Evolutionary conservation across 2,329 filamentous ascomycete species (phyloP), one percentile per base, ranked within the genome.

Genomic region (Calycina herbarum): DNA sequence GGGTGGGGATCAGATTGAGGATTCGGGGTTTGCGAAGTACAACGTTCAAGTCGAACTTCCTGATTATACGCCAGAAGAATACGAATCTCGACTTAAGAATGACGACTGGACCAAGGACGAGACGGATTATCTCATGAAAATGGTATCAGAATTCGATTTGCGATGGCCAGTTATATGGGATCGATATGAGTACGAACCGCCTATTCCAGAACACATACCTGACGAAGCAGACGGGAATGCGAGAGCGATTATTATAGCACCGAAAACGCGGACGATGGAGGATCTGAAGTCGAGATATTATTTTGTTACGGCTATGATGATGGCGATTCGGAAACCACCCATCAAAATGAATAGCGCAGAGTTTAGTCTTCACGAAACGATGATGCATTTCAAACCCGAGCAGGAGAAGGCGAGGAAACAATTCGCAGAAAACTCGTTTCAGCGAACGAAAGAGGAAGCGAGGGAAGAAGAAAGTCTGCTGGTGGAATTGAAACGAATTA

Each of bases 211-310:
- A 27, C 70, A 82, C 59, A 79, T 78, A 62, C n/a, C 27, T 13
- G 79, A 83, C 59, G 80, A 80, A 1, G 73, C 73, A 31, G 78
- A 75, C 20, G 80, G 81, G 58, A 79, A 63, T 59, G 15, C 33
- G 20, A 42, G 82, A 67, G 85, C 85, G 1, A 78, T 89, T 33
- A 80, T 88, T 38, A 78, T 83, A 0, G 82, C 82, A 5, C 74
- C 80, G 2, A 77, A 79, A 51, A 51, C 76, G 7, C 87, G 95
- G 54, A 89, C 87, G 1, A 88, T 97, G 82, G 95, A 99, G 77
- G 93, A 97, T 67, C 81, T 99, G 67, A 99, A 99, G 78, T 85
- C 89, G 17, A 86, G 95, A 62, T 98, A 96, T 79, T 99, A 98
- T 78, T 86, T 89, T 63, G 87, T 98, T 42, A 92, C 91, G 1